A percentile compares a stretch with the other conserved stretches of the same genome.
Conservation (phyloP, 139 green algal species). For the Astrephomene gubernaculifera region DNA sequence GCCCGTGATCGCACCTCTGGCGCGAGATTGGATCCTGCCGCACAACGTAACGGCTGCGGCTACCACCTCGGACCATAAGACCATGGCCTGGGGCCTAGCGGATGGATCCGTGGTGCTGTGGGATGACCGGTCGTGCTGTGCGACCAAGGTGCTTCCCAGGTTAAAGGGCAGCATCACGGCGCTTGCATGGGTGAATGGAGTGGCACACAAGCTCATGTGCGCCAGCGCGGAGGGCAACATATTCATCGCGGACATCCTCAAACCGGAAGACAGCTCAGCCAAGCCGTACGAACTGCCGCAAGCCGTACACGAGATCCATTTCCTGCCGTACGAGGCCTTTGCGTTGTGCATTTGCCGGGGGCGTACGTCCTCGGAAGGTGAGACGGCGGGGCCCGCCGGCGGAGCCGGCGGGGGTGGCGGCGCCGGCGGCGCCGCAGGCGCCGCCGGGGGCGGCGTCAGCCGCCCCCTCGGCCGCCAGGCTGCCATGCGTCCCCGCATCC, state of each 20-base stretch:
- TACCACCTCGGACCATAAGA: constrained; percentile 39
- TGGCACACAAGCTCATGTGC: constrained; percentile 46
- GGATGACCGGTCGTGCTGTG: constrained; percentile 53
- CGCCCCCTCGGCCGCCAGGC: not conserved
- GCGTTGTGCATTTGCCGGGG: constrained; percentile 54
- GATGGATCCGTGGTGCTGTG: constrained; percentile 56
- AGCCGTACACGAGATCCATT: constrained; percentile 39
- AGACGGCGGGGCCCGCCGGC: not conserved
- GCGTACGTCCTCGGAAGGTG: constrained; percentile 4
- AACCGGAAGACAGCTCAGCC: constrained; percentile 51
- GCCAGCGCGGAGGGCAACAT: constrained; percentile 43
- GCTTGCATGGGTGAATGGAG: constrained; percentile 52
- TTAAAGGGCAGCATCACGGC: constrained; percentile 48
- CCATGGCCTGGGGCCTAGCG: constrained; percentile 54
- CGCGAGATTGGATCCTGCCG: constrained; percentile 53
- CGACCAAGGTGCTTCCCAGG: constrained; percentile 49
- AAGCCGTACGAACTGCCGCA: constrained; percentile 52
- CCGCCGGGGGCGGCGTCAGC: not conserved
- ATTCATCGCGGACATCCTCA: constrained; percentile 51
- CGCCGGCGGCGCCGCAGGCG: not conserved
- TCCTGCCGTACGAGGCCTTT: constrained; percentile 57
- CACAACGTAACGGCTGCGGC: constrained; percentile 44
- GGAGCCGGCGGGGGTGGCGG: too few relatives aligned
- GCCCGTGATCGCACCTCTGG: not conserved
- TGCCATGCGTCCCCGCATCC: constrained; percentile 30